Conservation (phyloP, 148 eudicot species). For the Spergularia marina region DNA sequence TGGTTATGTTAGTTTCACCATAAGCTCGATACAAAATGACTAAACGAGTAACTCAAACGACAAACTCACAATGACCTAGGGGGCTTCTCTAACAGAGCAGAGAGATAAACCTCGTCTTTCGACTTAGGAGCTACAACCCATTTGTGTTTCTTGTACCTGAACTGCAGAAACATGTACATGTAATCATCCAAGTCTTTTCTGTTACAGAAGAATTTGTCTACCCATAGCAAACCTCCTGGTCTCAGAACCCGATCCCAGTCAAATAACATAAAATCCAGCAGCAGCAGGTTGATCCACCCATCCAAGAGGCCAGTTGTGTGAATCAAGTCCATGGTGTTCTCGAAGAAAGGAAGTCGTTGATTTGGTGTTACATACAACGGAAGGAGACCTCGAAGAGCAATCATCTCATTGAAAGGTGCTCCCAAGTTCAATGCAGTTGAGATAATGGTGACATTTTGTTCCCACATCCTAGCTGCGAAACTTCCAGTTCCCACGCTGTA, state of each 20-base stretch:
- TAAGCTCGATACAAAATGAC: background rate
- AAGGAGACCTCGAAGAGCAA: conserved; percentile 83
- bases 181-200: conserved; percentile 83
- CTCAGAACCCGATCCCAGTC: conserved; percentile 93
- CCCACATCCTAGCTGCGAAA: conserved; percentile 92
- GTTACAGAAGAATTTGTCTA: conserved; percentile 81
- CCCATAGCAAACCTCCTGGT: conserved; percentile 95
- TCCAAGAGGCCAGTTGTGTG: conserved; percentile 83
- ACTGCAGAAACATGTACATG: conserved; percentile 96
- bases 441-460: conserved; percentile 67
- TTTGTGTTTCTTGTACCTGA: conserved; percentile 92
- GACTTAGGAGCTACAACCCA: conserved; percentile 81
- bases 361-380: conserved; percentile 72
- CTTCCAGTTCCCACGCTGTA: conserved; percentile 86
- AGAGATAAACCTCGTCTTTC: conserved; percentile 77
- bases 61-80: conserved; percentile 58
- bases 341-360: conserved; percentile 89
- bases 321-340: conserved; percentile 85
- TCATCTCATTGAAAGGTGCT: conserved; percentile 89
- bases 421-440: conserved; percentile 87
- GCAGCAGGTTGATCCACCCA: conserved; percentile 82
- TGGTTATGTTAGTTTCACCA: background rate
- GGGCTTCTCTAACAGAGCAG: conserved; percentile 83
- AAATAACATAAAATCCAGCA: conserved; percentile 79
- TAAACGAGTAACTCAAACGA: background rate